Conservation (phyloP, 208 protist genomes). For the Angomonas deanei region DNA sequence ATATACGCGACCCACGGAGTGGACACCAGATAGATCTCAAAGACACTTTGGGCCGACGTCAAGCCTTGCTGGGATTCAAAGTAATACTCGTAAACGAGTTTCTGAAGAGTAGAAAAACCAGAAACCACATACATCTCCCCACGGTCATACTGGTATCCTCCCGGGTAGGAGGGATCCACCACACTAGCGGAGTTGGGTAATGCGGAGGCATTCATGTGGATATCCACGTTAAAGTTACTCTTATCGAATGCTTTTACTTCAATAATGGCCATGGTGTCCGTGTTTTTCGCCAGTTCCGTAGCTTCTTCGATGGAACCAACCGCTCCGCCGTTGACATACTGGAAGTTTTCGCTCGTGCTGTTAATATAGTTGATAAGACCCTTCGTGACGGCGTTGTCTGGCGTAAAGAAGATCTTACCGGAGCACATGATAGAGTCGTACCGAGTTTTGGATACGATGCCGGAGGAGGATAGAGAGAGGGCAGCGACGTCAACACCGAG, state of each 20-base stretch:
- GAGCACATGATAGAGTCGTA: neutral
- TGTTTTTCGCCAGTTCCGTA: constrained; percentile 29
- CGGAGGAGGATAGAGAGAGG: too few species aligned
- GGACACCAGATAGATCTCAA: constrained; percentile 34
- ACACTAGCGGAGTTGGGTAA: constrained; percentile 13
- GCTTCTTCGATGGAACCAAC: constrained; percentile 8
- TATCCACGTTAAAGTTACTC: constrained; percentile 28
- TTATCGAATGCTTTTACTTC: constrained; percentile 21
- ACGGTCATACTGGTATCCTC: constrained; percentile 10
- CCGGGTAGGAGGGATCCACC: constrained; percentile 18
- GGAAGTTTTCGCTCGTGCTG: constrained; percentile 21
- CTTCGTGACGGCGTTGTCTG: constrained; percentile 20
- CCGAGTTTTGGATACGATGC: too few species aligned
- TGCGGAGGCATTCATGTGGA: constrained; percentile 34
- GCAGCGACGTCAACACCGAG: too few species aligned
- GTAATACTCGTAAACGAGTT: constrained; percentile 35
- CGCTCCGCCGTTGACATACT: constrained; percentile 29
- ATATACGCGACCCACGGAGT: constrained; percentile 14
- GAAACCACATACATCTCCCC: constrained; percentile 32
- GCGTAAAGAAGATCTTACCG: constrained; percentile 44
- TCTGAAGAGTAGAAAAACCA: constrained; percentile 54
- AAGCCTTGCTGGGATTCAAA: constrained; percentile 5
- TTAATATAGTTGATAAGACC: constrained; percentile 32
- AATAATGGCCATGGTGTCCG: constrained; percentile 31
- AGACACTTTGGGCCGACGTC: constrained; percentile 1